Evolutionary conservation across 1,284 basidiomycete genomes (phyloP).

Genomic region (Malassezia cuniculi): DNA sequence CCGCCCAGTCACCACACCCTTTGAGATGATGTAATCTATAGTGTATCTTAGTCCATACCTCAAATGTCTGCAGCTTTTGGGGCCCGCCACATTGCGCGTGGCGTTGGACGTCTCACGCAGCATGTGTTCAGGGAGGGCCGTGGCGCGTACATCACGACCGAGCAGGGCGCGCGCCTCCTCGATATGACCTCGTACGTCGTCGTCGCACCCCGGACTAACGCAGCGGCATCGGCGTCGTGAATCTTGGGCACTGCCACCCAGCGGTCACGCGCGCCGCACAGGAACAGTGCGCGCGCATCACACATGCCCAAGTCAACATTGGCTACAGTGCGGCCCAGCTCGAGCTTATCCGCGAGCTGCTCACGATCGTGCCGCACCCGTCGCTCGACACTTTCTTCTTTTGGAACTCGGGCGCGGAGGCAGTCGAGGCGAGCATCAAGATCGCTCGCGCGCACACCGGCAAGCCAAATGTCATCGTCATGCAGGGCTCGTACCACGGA

Average conservation of each 20-base stretch:
- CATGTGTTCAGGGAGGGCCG: conserved; percentile 32
- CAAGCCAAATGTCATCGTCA: conserved; percentile 72
- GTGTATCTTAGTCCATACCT: no score
- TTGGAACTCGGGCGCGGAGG: conserved; percentile 87
- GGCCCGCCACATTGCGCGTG: conserved; percentile 32
- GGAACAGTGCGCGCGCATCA: conserved; percentile 36
- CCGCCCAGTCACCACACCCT: no score
- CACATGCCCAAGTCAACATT: conserved; percentile 43
- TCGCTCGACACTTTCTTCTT: conserved; percentile 68
- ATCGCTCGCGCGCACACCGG: conserved; percentile 61
- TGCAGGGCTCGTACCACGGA: conserved; percentile 53
- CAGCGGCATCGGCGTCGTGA: conserved; percentile 39
- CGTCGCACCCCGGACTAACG: background rate
- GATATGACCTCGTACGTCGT: conserved; percentile 29
- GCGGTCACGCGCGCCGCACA: conserved; percentile 34
- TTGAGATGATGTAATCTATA: no score
- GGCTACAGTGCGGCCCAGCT: conserved; percentile 29
- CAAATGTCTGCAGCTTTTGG: conserved; percentile 26
- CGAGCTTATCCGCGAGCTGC: conserved; percentile 26
- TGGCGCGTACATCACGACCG: conserved; percentile 32
- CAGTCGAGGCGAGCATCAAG: conserved; percentile 61
- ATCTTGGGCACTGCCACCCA: conserved; percentile 42
- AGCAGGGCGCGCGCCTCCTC: conserved; percentile 30
- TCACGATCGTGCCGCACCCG: conserved; percentile 58
- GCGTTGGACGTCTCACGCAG: conserved; percentile 34